Evolutionary conservation across 1,139 yeast species (phyloP), one percentile per base, ranked within the genome.

Genomic region (Pichia sp.): DNA sequence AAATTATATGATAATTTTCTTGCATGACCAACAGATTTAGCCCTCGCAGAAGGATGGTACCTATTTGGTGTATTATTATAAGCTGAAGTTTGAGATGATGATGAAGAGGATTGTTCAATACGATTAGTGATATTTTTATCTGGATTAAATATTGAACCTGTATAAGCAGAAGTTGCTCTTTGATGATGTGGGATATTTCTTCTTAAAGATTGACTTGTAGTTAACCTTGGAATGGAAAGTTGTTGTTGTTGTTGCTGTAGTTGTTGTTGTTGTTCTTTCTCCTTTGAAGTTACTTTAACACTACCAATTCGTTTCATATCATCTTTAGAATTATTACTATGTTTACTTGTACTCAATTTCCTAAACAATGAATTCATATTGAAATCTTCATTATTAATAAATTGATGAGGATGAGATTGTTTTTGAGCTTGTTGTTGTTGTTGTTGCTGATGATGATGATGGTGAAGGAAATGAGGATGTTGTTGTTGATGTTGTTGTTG

Each of bases 41-140:
- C 95, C 53, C 95, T 74, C 0, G 95, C 95, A 15, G 88, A 79
- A 24, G 95, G 94, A 60, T 85, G 95, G 53, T 72, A 66, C 46
- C 66, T 69, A 22, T 42, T 42, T 35, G 63, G 61, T 5, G 43
- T 35, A 15, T 12, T 5, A 12, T 25, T 25, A 12, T n/a, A 25
- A 15, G 45, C 24, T 15, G 36, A 28, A 6, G 11, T 25, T 25
- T n/a, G 15, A 9, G 9, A 14, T 26, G 30, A 15, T 10, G 28
- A 18, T 26, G 28, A 12, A 18, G 14, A 26, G 17, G 26, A 20
- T 12, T 24, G 15, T 14, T 26, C 18, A 26, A 11, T 14, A 14
- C 18, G 36, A 24, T 21, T 22, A 23, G 36, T 22, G 31, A 38
- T 15, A 21, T 12, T 17, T 15, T 35, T 42, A 12, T 52, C 52